phyloP scores from a whole-genome alignment of 2,329 filamentous ascomycete species.

The Phialophora macrospora region DNA sequence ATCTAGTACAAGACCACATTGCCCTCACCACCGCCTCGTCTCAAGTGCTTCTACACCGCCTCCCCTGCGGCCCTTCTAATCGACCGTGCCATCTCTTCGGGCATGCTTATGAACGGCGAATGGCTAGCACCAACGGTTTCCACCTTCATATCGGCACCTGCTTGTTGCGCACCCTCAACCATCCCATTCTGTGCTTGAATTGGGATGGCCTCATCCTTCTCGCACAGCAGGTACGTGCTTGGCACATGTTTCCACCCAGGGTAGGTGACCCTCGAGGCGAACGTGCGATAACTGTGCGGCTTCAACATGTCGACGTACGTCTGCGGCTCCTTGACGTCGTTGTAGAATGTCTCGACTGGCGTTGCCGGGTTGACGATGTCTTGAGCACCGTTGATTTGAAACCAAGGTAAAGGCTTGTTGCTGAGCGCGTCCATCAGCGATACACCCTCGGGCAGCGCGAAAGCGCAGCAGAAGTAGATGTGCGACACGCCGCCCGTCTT shows the following conservation, averaged over 20 bases:
- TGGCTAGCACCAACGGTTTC: slow-evolving; percentile 46
- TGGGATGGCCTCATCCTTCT: slow-evolving; percentile 48
- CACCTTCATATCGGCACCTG: slow-evolving; percentile 42
- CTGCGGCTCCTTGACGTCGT: slow-evolving; percentile 42
- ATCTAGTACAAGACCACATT: no score
- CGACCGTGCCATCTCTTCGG: slow-evolving; percentile 44
- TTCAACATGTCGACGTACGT: slow-evolving; percentile 39
- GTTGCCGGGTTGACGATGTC: slow-evolving; percentile 22
- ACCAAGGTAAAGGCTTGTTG: slow-evolving; percentile 28
- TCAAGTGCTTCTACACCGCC: slow-evolving; percentile 1
- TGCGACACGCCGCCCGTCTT: slow-evolving; percentile 42
- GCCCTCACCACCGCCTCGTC: background rate
- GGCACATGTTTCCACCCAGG: slow-evolving; percentile 49
- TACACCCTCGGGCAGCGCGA: slow-evolving; percentile 44
- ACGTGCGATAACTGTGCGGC: slow-evolving; percentile 42
- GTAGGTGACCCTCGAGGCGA: slow-evolving; percentile 41
- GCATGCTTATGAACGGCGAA: slow-evolving; percentile 50
- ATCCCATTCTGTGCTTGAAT: slow-evolving; percentile 46
- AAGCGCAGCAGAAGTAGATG: slow-evolving; percentile 45
- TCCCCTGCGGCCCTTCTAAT: slow-evolving; percentile 39
- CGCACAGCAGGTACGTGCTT: slow-evolving; percentile 50
- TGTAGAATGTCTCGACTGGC: slow-evolving; percentile 44
- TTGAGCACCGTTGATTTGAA: slow-evolving; percentile 27
- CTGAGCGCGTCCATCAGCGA: slow-evolving; percentile 25
- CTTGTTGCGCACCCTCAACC: slow-evolving; percentile 40